These are phyloP conservation scores for Rhynchospora breviuscula DNA, from an alignment of 176 grass and related monocot genomes.

Conservation along the genomic window DNA sequence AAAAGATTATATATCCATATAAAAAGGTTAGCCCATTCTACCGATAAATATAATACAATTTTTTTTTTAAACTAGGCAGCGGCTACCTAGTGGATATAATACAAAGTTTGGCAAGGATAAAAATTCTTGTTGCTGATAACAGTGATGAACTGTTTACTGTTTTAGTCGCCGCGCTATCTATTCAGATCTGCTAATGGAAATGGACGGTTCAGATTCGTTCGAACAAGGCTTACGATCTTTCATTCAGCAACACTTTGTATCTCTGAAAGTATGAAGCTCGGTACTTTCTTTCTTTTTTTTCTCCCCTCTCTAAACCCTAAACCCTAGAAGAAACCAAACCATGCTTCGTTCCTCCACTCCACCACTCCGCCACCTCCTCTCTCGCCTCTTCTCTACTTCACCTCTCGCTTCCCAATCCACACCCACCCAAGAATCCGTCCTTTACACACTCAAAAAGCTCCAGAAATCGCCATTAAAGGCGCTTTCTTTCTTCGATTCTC, in stretches of 20 bases:
- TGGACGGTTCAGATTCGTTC: no score
- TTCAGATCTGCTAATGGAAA: no score
- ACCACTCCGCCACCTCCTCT: constrained; percentile 16
- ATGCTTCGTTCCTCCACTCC: constrained; percentile 30
- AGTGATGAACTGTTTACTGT: no score
- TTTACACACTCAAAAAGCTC: constrained; percentile 69
- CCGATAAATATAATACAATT: no score
- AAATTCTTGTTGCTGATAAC: no score
- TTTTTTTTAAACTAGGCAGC: no score
- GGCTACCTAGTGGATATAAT: no score
- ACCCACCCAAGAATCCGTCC: constrained; percentile 54
- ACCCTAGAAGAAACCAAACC: constrained; percentile 17
- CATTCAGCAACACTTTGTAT: neutral
- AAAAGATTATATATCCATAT: no score
- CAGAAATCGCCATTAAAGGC: constrained; percentile 51
- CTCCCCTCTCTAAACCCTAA: neutral
- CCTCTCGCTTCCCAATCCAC: neutral
- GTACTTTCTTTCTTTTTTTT: neutral
- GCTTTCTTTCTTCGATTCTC: constrained; percentile 54
- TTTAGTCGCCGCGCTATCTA: no score
- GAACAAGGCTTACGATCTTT: no score
- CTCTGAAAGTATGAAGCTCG: neutral
- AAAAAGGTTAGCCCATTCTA: no score
- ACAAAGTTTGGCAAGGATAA: no score
- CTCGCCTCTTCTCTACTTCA: neutral